Percentiles rank a stretch among this genome's conserved stretches.
Evolutionary conservation across 345 rosid species (phyloP).

Genomic region (Atalantia buxifolia): DNA sequence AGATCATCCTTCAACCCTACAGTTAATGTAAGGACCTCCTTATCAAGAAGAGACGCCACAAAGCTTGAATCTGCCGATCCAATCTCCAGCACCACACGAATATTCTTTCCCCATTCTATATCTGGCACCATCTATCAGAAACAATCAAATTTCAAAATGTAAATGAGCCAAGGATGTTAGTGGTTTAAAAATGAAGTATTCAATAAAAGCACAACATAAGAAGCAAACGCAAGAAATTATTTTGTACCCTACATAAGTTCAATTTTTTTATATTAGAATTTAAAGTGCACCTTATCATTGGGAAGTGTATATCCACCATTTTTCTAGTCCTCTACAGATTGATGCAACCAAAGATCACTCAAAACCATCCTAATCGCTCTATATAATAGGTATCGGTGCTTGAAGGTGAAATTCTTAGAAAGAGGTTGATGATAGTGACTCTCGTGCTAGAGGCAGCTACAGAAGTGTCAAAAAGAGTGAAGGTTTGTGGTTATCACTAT

Average conservation of each 20-base stretch:
- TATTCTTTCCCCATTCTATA: constrained; percentile 98
- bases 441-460: neutral
- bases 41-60: constrained; percentile 73
- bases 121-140: constrained; percentile 94
- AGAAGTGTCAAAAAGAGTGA: neutral
- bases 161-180: neutral
- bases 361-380: neutral
- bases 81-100: constrained; percentile 78
- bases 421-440: neutral
- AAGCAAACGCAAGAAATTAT: neutral
- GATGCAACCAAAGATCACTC: neutral
- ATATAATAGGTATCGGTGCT: neutral
- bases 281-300: neutral
- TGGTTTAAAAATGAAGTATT: constrained; percentile 4
- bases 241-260: neutral
- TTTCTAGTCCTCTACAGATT: neutral
- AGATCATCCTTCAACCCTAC: constrained; percentile 90
- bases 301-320: neutral
- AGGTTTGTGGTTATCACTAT: neutral
- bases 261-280: neutral
- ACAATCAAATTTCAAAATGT: constrained; percentile 31
- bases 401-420: neutral
- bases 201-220: neutral
- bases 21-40: constrained; percentile 65
- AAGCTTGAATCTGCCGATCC: constrained; percentile 78